A percentile compares a stretch with the other conserved stretches of the same genome.
These are phyloP conservation scores for Tremella fuciformis DNA, from an alignment of 768 basidiomycete species.

Conservation along the genomic window DNA sequence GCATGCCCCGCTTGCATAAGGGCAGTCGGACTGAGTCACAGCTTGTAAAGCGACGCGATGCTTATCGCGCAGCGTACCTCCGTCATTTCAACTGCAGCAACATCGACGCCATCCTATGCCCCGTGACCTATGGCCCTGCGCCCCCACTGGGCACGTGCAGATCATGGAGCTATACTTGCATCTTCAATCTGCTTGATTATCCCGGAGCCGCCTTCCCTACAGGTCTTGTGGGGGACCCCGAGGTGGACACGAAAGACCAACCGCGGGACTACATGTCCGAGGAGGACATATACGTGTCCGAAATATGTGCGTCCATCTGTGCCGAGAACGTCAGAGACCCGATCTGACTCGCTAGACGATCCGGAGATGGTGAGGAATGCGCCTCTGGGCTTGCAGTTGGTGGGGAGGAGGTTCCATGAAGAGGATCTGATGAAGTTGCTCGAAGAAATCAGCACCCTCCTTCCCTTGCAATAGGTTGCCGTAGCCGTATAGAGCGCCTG, in stretches of 20 bases:
- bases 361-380: neutral
- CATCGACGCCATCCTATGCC: conserved; percentile 33
- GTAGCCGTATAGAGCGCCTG: too few relatives aligned
- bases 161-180: conserved; percentile 63
- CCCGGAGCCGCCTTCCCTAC: conserved; percentile 61
- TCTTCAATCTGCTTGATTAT: conserved; percentile 64
- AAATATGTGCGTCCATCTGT: neutral
- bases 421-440: neutral
- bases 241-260: neutral
- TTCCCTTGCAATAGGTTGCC: too few relatives aligned
- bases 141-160: conserved; percentile 58
- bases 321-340: too few relatives aligned
- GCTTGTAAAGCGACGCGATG: neutral
- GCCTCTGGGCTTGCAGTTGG: neutral
- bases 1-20: too few relatives aligned
- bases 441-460: too few relatives aligned
- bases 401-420: neutral
- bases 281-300: neutral
- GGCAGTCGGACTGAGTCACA: too few relatives aligned
- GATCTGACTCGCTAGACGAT: neutral
- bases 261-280: neutral
- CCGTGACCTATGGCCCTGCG: conserved; percentile 58
- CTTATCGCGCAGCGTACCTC: neutral
- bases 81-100: conserved; percentile 23
- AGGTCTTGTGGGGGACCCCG: neutral